These are phyloP conservation scores for Tephrocybe sp. DNA, from an alignment of 768 basidiomycete genomes.

Conservation along the genomic window DNA sequence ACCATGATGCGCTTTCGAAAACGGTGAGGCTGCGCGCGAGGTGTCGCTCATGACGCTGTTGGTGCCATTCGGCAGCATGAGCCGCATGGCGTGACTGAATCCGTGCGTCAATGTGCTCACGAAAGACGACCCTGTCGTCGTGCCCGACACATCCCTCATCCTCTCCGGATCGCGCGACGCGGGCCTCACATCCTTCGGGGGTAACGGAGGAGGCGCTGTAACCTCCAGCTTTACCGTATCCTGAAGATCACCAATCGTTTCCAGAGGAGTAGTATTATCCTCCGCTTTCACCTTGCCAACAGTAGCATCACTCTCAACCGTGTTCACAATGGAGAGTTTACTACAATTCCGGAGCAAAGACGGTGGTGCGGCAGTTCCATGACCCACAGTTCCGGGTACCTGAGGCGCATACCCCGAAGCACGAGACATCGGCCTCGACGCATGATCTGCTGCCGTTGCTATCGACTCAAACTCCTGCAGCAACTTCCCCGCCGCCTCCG, in stretches of 20 bases:
- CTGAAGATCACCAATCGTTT: neutral
- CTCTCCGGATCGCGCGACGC: neutral
- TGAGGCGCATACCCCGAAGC: neutral
- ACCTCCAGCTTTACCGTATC: neutral
- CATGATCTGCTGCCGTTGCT: too few species aligned
- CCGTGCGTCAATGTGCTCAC: constrained; percentile 47
- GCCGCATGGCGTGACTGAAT: constrained; percentile 57
- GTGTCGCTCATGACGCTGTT: constrained; percentile 26
- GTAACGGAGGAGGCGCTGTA: constrained; percentile 22
- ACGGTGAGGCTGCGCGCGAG: constrained; percentile 30
- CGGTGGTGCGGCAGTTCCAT: too few species aligned
- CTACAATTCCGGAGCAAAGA: too few species aligned
- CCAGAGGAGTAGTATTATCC: neutral
- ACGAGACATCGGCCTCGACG: neutral
- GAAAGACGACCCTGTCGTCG: constrained; percentile 36
- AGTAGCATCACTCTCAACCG: neutral
- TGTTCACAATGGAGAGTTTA: too few species aligned
- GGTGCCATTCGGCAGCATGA: constrained; percentile 33
- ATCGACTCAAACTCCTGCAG: constrained; percentile 44
- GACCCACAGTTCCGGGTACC: too few species aligned
- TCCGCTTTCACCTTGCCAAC: neutral
- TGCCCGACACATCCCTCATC: constrained; percentile 2
- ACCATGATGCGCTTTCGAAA: constrained; percentile 44
- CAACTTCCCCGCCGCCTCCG: constrained; percentile 40
- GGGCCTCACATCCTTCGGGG: constrained; percentile 20